Base-by-base conservation (phyloP, 2,329 filamentous ascomycete genomes). In the Xylariaceae sp. region DNA sequence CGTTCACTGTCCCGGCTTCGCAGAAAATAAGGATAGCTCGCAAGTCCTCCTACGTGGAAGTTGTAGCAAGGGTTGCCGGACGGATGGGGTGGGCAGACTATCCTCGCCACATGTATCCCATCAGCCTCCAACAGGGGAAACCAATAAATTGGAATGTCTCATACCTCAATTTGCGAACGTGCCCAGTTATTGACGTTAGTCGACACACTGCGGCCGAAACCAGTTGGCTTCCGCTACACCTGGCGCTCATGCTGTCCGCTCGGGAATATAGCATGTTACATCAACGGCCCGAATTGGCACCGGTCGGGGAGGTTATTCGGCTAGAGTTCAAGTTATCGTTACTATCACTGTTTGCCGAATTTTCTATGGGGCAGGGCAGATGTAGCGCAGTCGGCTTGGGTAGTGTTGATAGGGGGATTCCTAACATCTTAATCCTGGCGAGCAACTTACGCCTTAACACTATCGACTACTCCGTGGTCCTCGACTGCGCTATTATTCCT, bases 311-410 rank as follows among this genome's bases (percentile, higher is more conserved):
- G 50, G 65, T 1, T 66, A 70, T 19, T 53, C 70, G 74, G 0
- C 62, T 76, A 47, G 73, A 75, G 60, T 74, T 79, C 64, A 79
- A 79, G 57, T 73, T 77, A 54, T 74, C 74, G 0, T 48, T 80
- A 3, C 74, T 74, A 54, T 72, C 71, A 39, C 71, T 78, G 62
- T 74, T 76, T 58, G 74, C 73, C 70, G 59, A 75, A 29, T 63
- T 70, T 11, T 68, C 75, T 0, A 75, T 76, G 2, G 62, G 76
- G 2, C 73, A 77, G 44, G 74, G 72, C 12, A 70, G 68, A 57
- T 73, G 72, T 0, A 70, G 70, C 3, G 54, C 78, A 3, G 77
- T 78, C 55, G 67, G 69, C 11, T 69, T 79, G 27, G 61, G 65
- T 6, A 67, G 73, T 27, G 66, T 69, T 0, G 54, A 67, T 0